Evolutionary conservation across 306 rosid species (phyloP), one percentile per base, ranked within the genome.

Genomic region (Dicorynia guianensis): DNA sequence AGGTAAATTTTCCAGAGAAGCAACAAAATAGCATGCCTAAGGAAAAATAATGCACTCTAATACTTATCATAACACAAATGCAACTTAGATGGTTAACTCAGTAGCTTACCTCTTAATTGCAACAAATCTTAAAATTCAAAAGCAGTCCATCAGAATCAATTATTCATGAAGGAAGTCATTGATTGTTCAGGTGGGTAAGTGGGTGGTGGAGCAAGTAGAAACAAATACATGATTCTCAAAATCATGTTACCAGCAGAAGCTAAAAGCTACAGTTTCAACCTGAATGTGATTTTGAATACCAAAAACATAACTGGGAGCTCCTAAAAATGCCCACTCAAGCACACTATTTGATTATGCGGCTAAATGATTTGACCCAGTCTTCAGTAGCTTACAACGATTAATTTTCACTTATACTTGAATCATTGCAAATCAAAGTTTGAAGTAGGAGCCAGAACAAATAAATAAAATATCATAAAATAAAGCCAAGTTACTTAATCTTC

Each of bases 271-370:
- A 67, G 60, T 76, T 72, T 46, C 70, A 36, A 43, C 48, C 47
- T 30, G 70, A 73, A 74, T n/a, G 44, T 55, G 52, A 53, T 69
- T 71, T 63, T 78, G 80, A 69, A 65, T 64, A 44, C 62, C 62
- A 77, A 25, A 25, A 25, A 25, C 30, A 25, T 25, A 2, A 25
- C 2, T 40, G 7, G 6, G 6, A 55, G 39, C 8, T 17, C 19
- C 33, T 11, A 25, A 56, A 64, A 56, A 64, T 64, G 53, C 11
- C 18, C 9, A 3, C 18, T 10, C 11, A 13, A 54, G 52, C 71
- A 63, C 61, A 54, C 44, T 11, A 46, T 55, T 54, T 55, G 74
- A 52, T 9, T 57, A 11, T 72, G 46, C 6, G 10, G 38, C 47
- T 17, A 56, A 58, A 40, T 30, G 12, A 47, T 12, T 57, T 40